phyloP scores from a whole-genome alignment of 768 basidiomycete species.

The Lactifluus pinguis region DNA sequence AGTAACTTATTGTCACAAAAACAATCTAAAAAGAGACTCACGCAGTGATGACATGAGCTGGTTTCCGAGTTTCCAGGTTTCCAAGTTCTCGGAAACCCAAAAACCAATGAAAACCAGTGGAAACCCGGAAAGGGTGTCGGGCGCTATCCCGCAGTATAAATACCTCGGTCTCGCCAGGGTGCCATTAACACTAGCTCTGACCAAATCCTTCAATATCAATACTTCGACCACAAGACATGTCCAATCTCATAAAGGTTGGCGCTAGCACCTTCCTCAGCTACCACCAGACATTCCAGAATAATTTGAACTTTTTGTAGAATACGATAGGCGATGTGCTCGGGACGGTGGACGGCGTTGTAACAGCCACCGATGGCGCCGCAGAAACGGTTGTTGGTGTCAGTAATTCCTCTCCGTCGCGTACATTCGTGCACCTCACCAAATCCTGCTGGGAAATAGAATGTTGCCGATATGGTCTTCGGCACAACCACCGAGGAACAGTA shows the following conservation, averaged over 20 bases:
- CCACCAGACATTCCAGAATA: background rate
- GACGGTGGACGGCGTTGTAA: background rate
- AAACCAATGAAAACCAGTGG: too few species aligned
- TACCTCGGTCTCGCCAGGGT: background rate
- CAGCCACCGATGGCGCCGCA: background rate
- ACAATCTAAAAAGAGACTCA: too few species aligned
- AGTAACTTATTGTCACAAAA: too few species aligned
- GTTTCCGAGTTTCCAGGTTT: too few species aligned
- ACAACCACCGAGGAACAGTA: background rate
- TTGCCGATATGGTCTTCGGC: conserved; percentile 2
- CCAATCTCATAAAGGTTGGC: background rate
- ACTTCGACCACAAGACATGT: background rate
- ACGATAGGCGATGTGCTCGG: background rate
- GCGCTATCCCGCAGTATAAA: background rate
- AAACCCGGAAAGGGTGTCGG: background rate
- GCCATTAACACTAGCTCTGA: background rate
- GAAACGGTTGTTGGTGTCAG: background rate
- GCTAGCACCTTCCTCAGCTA: too few species aligned
- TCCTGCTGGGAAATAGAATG: background rate
- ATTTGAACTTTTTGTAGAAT: background rate
- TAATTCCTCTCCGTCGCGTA: background rate
- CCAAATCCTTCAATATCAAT: background rate
- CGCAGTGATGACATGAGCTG: too few species aligned
- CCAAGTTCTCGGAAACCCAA: too few species aligned
- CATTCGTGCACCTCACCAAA: background rate